These are phyloP conservation scores for Passalora sequoiae DNA, from an alignment of 2,329 filamentous ascomycete genomes.

Conservation along the genomic window DNA sequence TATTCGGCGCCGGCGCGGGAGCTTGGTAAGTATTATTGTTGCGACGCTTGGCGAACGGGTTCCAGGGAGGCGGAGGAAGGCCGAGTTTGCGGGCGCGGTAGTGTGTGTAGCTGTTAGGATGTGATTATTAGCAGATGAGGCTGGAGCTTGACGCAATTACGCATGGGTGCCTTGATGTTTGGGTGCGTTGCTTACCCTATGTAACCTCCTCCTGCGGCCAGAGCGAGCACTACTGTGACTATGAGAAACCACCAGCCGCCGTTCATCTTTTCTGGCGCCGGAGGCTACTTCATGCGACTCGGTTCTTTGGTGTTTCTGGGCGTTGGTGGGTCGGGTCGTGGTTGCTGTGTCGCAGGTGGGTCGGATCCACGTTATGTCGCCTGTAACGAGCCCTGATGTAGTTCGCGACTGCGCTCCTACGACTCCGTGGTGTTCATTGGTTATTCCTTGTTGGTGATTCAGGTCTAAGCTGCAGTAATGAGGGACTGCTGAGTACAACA, in stretches of 20 bases:
- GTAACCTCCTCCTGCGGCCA: slow-evolving; percentile 59
- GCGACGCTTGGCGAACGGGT: slow-evolving; percentile 57
- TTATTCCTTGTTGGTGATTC: too few relatives aligned
- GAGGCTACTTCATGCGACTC: neutral
- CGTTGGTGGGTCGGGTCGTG: neutral
- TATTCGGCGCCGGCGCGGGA: slow-evolving; percentile 54
- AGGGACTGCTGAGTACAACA: too few relatives aligned
- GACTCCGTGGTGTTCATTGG: too few relatives aligned
- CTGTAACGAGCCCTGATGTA: too few relatives aligned
- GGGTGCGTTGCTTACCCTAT: slow-evolving; percentile 41
- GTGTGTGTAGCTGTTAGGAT: slow-evolving; percentile 53
- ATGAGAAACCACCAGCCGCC: slow-evolving; percentile 63
- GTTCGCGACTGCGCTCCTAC: too few relatives aligned
- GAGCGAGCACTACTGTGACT: slow-evolving; percentile 59
- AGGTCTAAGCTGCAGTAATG: too few relatives aligned
- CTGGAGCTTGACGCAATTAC: too few relatives aligned
- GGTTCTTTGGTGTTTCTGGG: neutral
- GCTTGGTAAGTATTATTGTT: slow-evolving; percentile 37
- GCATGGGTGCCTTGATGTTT: too few relatives aligned
- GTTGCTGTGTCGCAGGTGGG: too few relatives aligned
- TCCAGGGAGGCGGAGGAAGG: slow-evolving; percentile 61
- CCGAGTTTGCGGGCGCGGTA: slow-evolving; percentile 68
- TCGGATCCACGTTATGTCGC: too few relatives aligned
- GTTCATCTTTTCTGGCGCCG: slow-evolving; percentile 25
- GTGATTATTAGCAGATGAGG: slow-evolving; percentile 1